Evolutionary conservation across 208 protist genomes (phyloP), one percentile per base, ranked within the genome.

Genomic region (Crithidia bombi): DNA sequence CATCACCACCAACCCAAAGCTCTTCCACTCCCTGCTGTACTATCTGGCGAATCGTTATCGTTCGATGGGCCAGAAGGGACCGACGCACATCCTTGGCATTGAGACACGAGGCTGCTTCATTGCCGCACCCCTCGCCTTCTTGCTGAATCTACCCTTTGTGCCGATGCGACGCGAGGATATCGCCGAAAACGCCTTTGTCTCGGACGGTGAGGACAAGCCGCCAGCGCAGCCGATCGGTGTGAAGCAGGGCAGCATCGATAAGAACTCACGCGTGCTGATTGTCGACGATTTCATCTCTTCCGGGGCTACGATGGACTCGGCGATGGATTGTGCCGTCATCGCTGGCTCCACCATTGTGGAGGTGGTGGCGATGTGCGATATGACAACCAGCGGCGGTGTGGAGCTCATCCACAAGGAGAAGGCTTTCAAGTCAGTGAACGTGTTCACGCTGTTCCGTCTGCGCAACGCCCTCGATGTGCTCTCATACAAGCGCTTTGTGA

Each of bases 281-380:
- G 80, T 96, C 26, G 94, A 97, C 70, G 91, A 97, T 70, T 90
- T 96, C 35, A 96, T 96, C 50, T 85, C 85, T 1, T 82, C 81
- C n/a, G 90, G 91, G 5, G 50, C 73, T n/a, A 93, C 86, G 14
- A 81, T 88, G 64, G 75, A 75, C 21, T 65, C 90, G 5, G 90
- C 85, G 0, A 77, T 97, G 43, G 82, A 92, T 26, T 87, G 92
- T 46, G 76, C 81, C 0, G 65, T 81, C 28, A 85, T 91, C 49
- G 83, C 87, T 12, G 83, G 79, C 1, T 77, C 85, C 12, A 75
- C 54, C 12, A 78, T 96, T 19, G 71, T 94, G 44, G 90, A 97
- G 58, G 77, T 83, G 30, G 65, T 87, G 30, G 83, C 81, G 19
- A 69, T 95, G 38, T 95, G 91, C 73, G 83, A 91, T 43, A 81